Evolutionary conservation across 805 yeast genomes (phyloP).

Genomic region (Candida oleophila): DNA sequence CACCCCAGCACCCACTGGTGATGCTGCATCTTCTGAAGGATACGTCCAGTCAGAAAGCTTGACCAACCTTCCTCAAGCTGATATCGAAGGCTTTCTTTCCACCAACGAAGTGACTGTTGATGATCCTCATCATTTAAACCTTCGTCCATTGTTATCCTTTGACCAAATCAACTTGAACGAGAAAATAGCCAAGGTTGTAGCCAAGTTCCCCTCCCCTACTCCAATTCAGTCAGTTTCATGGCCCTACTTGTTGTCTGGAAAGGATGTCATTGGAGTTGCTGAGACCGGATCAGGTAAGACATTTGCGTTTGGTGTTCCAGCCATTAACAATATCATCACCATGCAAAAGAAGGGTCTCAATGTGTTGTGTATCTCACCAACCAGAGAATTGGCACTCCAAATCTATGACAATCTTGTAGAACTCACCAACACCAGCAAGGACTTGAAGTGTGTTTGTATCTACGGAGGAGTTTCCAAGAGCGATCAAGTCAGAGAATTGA

Average conservation of each 20-base stretch:
- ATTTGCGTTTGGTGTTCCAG: constrained; percentile 96
- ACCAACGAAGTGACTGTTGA: constrained; percentile 80
- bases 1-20: constrained; percentile 10
- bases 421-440: constrained; percentile 57
- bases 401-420: constrained; percentile 77
- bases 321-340: constrained; percentile 66
- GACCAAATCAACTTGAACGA: constrained; percentile 53
- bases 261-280: constrained; percentile 95
- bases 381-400: constrained; percentile 96
- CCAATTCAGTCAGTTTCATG: constrained; percentile 94
- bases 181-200: constrained; percentile 57
- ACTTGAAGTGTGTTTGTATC: constrained; percentile 71
- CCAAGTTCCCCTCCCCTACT: constrained; percentile 84
- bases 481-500: constrained; percentile 74
- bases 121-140: constrained; percentile 52
- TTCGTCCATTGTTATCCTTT: constrained; percentile 73
- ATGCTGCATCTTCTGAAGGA: constrained; percentile 13
- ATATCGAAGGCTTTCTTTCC: constrained; percentile 59
- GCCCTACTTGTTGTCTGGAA: constrained; percentile 79
- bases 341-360: constrained; percentile 52
- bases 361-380: constrained; percentile 89
- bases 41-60: constrained; percentile 42
- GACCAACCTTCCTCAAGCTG: constrained; percentile 47
- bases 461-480: constrained; percentile 98
- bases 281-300: constrained; percentile 99